These are phyloP conservation scores for Ascochyta viciae-villosae DNA, from an alignment of 2,329 filamentous ascomycete genomes.

Conservation along the genomic window DNA sequence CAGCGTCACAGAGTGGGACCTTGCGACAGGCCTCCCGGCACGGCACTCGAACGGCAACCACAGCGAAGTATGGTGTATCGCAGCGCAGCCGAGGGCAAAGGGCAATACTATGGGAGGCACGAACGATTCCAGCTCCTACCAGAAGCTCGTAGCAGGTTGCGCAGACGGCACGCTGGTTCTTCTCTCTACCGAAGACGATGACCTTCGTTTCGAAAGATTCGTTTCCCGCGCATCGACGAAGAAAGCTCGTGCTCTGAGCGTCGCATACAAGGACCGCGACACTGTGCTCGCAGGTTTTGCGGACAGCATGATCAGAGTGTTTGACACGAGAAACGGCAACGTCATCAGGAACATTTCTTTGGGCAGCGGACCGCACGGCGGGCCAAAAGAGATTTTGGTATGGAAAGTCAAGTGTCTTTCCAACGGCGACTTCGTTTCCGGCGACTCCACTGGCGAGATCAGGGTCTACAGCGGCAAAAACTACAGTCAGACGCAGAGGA, in stretches of 20 bases:
- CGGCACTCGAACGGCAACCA: conserved; percentile 90
- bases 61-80: conserved; percentile 96
- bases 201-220: conserved; percentile 79
- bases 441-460: conserved; percentile 92
- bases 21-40: conserved; percentile 77
- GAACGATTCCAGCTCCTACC: conserved; percentile 40
- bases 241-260: conserved; percentile 87
- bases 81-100: conserved; percentile 74
- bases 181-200: conserved; percentile 83
- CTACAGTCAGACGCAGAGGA: conserved; percentile 84
- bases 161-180: conserved; percentile 89
- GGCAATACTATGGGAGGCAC: conserved; percentile 23
- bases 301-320: conserved; percentile 93
- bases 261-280: conserved; percentile 85
- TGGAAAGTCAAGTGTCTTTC: conserved; percentile 92
- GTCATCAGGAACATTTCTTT: conserved; percentile 83
- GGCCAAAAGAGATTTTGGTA: conserved; percentile 84
- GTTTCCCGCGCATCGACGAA: conserved; percentile 80
- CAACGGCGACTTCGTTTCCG: conserved; percentile 89
- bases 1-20: conserved; percentile 93
- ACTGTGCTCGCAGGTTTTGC: conserved; percentile 89
- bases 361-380: conserved; percentile 77
- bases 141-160: conserved; percentile 83
- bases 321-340: conserved; percentile 80
- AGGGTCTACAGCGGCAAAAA: conserved; percentile 94